Evolutionary conservation across 2,329 filamentous ascomycete species (phyloP).

Genomic region (Pyrenochaeta sp.): DNA sequence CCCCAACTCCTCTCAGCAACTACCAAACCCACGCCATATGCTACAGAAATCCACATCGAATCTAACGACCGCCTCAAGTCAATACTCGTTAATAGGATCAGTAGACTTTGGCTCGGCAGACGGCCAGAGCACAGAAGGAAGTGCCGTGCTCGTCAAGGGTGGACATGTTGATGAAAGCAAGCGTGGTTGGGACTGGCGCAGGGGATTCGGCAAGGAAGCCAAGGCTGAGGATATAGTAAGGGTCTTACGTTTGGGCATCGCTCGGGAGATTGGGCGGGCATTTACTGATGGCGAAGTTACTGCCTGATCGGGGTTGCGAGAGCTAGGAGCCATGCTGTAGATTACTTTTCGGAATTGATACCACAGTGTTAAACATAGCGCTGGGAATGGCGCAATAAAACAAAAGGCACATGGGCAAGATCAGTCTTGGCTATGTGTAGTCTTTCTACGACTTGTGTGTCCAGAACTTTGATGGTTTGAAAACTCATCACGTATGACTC

Average conservation of each 20-base stretch:
- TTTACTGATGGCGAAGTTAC: constrained; percentile 73
- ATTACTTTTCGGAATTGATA: constrained; percentile 1
- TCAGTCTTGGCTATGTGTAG: no score
- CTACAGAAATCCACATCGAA: constrained; percentile 68
- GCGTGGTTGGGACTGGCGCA: constrained; percentile 78
- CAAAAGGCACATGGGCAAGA: background rate
- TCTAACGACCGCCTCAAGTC: constrained; percentile 63
- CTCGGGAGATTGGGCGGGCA: constrained; percentile 74
- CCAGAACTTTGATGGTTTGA: no score
- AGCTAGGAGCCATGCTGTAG: no score
- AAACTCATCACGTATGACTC: no score
- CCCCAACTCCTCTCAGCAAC: constrained; percentile 27
- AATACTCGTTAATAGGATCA: constrained; percentile 77
- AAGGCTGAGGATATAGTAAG: constrained; percentile 75
- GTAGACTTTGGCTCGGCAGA: constrained; percentile 68
- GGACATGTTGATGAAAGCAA: constrained; percentile 52
- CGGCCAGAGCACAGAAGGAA: constrained; percentile 51
- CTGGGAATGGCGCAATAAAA: background rate
- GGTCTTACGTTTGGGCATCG: constrained; percentile 75
- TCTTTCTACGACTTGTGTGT: no score
- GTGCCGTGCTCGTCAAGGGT: constrained; percentile 56
- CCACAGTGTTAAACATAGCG: constrained; percentile 3
- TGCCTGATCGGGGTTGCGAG: constrained; percentile 2
- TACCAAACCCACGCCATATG: constrained; percentile 20
- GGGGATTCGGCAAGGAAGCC: constrained; percentile 63